phyloP scores from a whole-genome alignment of 1,284 basidiomycete genomes.

The Trichosporon sp. region DNA sequence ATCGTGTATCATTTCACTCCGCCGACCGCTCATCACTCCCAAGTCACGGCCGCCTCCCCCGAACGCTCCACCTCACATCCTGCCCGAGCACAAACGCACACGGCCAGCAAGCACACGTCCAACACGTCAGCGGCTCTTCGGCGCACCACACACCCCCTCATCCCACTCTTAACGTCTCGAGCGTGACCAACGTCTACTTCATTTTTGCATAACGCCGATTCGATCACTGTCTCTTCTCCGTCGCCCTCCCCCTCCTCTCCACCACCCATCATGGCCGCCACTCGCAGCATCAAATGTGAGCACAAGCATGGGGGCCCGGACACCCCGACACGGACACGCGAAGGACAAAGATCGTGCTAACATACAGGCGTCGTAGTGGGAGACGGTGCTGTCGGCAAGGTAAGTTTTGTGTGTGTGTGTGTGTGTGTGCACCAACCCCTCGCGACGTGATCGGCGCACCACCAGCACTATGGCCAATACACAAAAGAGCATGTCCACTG shows the following conservation, averaged over 20 bases:
- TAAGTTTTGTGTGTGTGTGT: constrained; percentile 53
- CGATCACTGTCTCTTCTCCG: constrained; percentile 8
- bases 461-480: too few species aligned
- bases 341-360: constrained; percentile 7
- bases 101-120: not conserved
- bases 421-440: constrained; percentile 10
- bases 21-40: not conserved
- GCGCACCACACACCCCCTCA: not conserved
- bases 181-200: constrained; percentile 3
- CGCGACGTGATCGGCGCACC: not conserved
- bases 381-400: constrained; percentile 99
- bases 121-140: constrained; percentile 10
- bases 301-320: not conserved
- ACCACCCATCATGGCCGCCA: constrained; percentile 27
- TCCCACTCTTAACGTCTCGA: constrained; percentile 20
- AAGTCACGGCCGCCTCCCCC: not conserved
- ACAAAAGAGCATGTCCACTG: not conserved
- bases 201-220: constrained; percentile 20
- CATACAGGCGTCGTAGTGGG: constrained; percentile 80
- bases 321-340: not conserved
- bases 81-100: not conserved
- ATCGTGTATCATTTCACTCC: constrained; percentile 12
- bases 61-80: not conserved
- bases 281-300: constrained; percentile 45
- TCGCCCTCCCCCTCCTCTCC: not conserved